Base-by-base conservation (phyloP, 2,329 filamentous ascomycete genomes). In the Epichloe sp. region DNA sequence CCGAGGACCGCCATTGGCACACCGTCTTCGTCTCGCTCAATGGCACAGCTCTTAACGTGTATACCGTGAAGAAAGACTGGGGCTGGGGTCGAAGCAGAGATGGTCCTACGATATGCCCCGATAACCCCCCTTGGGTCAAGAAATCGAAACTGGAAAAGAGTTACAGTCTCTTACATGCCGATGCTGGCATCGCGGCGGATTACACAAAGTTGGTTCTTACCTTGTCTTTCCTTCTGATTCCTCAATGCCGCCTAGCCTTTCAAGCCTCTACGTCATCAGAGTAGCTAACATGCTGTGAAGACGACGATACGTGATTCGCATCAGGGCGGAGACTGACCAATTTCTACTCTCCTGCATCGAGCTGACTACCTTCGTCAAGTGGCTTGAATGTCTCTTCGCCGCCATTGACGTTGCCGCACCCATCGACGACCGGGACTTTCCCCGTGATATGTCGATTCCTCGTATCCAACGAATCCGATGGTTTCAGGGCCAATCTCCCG, bases 121-220 rank as follows among this genome's bases (percentile, higher is more conserved):
- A 75, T 59, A 72, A 69, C 58, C 77, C 70, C 31, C 71, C 67
- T 41, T 83, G 66, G 70, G 65, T 76, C 43, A 75, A 68, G 56
- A 73, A 68, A 54, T 78, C 77, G 19, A 72, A 71, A 51, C 66
- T 88, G 38, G 69, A 87, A 55, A 78, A 74, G 62, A 77, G 75
- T n/a, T 89, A 87, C 62, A 85, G 80, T 49, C 71, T 89, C 46
- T 77, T 87, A 56, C 82, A 88, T 62, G 85, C 85, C 21, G 85
- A 89, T 64, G 79, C 85, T 21, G 85, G 85, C 11, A 77, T 88
- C 54, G 85, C 86, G 10, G 77, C 80, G 15, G 85, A 89, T 64
- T 84, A 86, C 62, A 74, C 77, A 59, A 86, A 87, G 76, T 82
- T 65, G 59, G 77, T 71, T 31, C 21, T 15, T 8, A 21, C 14